A percentile compares a stretch with the other conserved stretches of the same genome.
Conservation (phyloP, 371 early-diverging fungal genomes). For the Mucor lusitanicus region DNA sequence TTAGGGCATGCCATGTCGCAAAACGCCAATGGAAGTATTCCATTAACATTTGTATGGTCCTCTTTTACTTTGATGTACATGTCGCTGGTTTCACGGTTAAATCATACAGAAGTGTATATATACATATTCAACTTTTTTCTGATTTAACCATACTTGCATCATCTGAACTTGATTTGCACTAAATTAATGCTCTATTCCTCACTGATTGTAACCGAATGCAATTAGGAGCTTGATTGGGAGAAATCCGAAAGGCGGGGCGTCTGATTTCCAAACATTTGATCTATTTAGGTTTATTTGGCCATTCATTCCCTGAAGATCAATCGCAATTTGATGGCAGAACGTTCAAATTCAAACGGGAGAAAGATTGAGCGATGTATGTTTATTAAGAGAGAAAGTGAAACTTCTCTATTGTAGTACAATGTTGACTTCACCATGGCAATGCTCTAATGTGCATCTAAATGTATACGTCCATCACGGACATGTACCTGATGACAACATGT, state of each 20-base stretch:
- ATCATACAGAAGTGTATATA: background rate
- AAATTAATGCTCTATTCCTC: background rate
- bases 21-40: background rate
- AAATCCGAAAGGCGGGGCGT: slow-evolving; percentile 6
- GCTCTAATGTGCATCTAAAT: too few relatives aligned
- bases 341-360: background rate
- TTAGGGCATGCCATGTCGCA: background rate
- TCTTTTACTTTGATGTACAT: background rate
- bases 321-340: background rate
- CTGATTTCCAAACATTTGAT: background rate
- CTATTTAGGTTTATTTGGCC: background rate
- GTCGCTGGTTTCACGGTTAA: slow-evolving; percentile 2
- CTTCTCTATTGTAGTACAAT: background rate
- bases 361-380: background rate
- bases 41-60: background rate
- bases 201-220: too few relatives aligned
- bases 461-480: too few relatives aligned
- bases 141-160: background rate
- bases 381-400: background rate
- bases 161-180: background rate
- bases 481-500: background rate
- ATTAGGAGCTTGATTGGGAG: background rate
- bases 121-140: background rate
- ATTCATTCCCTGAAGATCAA: slow-evolving; percentile 4
- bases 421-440: background rate